A percentile compares a stretch with the other conserved stretches of the same genome.
phyloP scores from a whole-genome alignment of 2,329 filamentous ascomycete genomes.

The Rachicladosporium sp. region DNA sequence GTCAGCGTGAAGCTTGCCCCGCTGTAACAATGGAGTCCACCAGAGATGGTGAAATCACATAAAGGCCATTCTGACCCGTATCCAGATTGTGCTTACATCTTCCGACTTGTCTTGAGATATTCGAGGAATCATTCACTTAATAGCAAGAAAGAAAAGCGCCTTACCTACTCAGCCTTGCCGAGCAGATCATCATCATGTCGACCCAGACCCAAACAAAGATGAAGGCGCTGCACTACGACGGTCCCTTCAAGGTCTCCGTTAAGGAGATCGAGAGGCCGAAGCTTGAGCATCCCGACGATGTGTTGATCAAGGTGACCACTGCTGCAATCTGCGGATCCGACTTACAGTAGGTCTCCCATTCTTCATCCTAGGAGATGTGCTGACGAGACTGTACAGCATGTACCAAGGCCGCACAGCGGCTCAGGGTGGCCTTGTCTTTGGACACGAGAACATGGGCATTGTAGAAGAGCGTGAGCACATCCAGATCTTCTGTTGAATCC shows the following conservation, averaged over 20 bases:
- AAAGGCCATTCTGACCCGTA: background rate
- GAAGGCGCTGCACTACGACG: conserved; percentile 53
- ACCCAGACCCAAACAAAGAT: conserved; percentile 27
- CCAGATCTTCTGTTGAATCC: too few relatives aligned
- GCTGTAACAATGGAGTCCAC: too few relatives aligned
- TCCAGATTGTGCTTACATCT: too few relatives aligned
- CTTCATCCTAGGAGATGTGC: conserved; percentile 3
- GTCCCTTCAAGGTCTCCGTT: conserved; percentile 50
- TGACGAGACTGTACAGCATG: conserved; percentile 35
- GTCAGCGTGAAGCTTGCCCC: too few relatives aligned
- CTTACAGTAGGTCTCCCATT: conserved; percentile 42
- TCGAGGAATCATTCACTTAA: background rate
- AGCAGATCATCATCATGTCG: conserved; percentile 1
- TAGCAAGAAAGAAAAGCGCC: background rate
- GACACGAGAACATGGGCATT: conserved; percentile 35
- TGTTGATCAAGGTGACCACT: conserved; percentile 53
- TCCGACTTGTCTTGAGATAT: background rate
- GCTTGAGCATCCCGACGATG: conserved; percentile 52
- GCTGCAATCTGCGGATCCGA: conserved; percentile 31
- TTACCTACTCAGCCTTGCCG: background rate
- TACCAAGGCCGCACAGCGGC: conserved; percentile 55
- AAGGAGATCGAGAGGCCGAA: conserved; percentile 46
- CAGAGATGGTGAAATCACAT: background rate
- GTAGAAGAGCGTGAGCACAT: conserved; percentile 30
- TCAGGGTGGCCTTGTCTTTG: conserved; percentile 49